Percentiles rank a stretch among this genome's conserved stretches.
These are phyloP conservation scores for Aspergillus indologenus DNA, from an alignment of 495 filamentous ascomycete genomes.

Conservation along the genomic window DNA sequence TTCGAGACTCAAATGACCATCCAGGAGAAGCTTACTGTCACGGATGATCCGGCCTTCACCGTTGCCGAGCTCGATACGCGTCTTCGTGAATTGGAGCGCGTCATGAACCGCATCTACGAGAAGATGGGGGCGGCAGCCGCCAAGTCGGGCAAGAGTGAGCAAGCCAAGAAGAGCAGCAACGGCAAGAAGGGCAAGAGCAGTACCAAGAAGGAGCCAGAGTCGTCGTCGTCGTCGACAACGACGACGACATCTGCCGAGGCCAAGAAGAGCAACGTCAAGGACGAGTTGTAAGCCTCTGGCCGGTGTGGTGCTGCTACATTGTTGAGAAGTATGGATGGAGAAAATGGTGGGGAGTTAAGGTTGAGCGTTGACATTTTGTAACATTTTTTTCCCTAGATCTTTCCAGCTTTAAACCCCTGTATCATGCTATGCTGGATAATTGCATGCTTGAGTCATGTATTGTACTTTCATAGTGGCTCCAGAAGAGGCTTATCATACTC, in stretches of 20 bases:
- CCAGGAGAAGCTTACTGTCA: conserved; percentile 64
- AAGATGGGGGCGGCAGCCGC: conserved; percentile 41
- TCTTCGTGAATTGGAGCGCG: conserved; percentile 61
- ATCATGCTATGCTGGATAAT: background rate
- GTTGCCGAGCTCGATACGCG: conserved; percentile 59
- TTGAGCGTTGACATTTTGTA: background rate
- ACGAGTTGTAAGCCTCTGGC: conserved; percentile 37
- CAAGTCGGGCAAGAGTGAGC: conserved; percentile 30
- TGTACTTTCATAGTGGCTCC: background rate
- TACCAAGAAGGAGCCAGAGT: conserved; percentile 28
- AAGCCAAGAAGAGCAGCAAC: conserved; percentile 48
- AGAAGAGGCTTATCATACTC: too few relatives aligned
- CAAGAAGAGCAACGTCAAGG: conserved; percentile 31
- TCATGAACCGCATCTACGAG: conserved; percentile 67
- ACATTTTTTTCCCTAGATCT: conserved; percentile 5
- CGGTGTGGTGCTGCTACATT: background rate
- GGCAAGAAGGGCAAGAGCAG: conserved; percentile 49
- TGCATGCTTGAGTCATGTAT: background rate
- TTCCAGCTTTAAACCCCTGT: background rate
- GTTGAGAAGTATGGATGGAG: background rate
- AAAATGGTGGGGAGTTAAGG: background rate
- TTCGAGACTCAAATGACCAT: conserved; percentile 60
- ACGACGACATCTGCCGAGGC: background rate
- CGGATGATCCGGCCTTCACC: conserved; percentile 68
- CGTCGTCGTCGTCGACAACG: conserved; percentile 18